A percentile compares a stretch with the other conserved stretches of the same genome.
These are phyloP conservation scores for Larix kaempferi DNA, from an alignment of 75 land plant genomes.

Conservation along the genomic window DNA sequence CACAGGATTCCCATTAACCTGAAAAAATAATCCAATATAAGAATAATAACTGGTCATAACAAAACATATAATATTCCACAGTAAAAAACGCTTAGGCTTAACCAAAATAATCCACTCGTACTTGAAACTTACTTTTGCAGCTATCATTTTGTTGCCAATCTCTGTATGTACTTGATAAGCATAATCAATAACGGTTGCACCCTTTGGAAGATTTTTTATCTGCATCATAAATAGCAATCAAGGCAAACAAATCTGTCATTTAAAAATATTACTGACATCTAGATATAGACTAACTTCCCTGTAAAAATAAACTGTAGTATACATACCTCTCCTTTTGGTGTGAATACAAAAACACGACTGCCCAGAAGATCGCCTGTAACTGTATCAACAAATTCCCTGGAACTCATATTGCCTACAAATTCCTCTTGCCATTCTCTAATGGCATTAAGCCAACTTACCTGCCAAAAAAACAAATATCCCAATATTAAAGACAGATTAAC, in stretches of 20 bases:
- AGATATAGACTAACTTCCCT: background rate
- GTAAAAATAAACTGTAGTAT: background rate
- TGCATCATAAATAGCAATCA: constrained; percentile 20
- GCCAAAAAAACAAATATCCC: constrained; percentile 7
- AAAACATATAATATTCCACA: background rate
- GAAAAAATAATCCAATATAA: constrained; percentile 10
- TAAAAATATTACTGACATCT: background rate
- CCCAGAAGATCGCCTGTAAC: constrained; percentile 86
- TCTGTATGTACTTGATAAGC: constrained; percentile 96
- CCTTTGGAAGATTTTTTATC: constrained; percentile 97
- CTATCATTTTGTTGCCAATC: constrained; percentile 96
- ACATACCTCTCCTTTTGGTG: constrained; percentile 95
- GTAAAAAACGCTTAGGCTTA: background rate
- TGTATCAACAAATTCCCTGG: constrained; percentile 98
- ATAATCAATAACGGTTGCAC: constrained; percentile 96
- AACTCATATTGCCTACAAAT: constrained; percentile 97
- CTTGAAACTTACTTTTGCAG: constrained; percentile 75
- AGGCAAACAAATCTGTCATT: background rate
- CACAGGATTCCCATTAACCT: constrained; percentile 97
- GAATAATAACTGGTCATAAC: background rate
- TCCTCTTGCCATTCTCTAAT: constrained; percentile 99
- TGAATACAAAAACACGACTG: constrained; percentile 95
- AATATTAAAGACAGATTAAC: background rate
- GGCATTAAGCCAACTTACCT: constrained; percentile 99
- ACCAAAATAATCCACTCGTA: background rate